These are phyloP conservation scores for Calocera viscosa DNA, from an alignment of 768 basidiomycete genomes.

Conservation along the genomic window DNA sequence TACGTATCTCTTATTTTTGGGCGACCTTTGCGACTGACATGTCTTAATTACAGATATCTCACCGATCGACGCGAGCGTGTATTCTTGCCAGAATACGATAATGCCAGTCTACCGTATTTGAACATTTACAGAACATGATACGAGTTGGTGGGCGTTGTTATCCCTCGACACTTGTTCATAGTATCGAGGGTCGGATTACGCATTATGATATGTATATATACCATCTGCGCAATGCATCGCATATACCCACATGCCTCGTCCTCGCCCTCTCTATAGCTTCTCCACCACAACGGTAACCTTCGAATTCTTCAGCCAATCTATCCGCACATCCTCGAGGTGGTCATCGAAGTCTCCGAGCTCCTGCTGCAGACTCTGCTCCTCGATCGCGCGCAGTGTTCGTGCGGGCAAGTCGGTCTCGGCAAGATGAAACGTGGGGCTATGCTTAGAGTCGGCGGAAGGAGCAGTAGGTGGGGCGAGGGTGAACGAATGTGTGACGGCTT, in stretches of 20 bases:
- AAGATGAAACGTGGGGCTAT: slow-evolving; percentile 38
- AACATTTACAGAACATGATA: slow-evolving; percentile 62
- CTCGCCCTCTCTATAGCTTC: not conserved
- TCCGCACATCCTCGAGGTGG: slow-evolving; percentile 58
- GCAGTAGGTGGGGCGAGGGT: slow-evolving; percentile 11
- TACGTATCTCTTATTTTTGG: slow-evolving; percentile 29
- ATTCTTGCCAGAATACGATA: slow-evolving; percentile 70
- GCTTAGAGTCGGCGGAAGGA: not conserved
- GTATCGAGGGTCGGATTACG: not conserved
- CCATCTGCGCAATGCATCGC: not conserved
- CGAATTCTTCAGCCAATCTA: slow-evolving; percentile 38
- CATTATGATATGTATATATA: slow-evolving; percentile 1
- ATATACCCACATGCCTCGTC: not conserved
- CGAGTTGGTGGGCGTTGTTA: not conserved
- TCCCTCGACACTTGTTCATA: not conserved
- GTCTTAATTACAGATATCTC: slow-evolving; percentile 53
- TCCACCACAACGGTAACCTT: slow-evolving; percentile 8
- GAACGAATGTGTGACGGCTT: not conserved
- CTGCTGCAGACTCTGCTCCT: slow-evolving; percentile 39
- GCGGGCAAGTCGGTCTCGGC: slow-evolving; percentile 35
- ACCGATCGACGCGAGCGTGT: slow-evolving; percentile 55
- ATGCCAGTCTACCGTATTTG: slow-evolving; percentile 63
- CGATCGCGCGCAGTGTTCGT: slow-evolving; percentile 40
- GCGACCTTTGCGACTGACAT: not conserved
- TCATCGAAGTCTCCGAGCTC: slow-evolving; percentile 72